phyloP scores from a whole-genome alignment of 108 stramenopile genomes.

The Craspedostauros australis region DNA sequence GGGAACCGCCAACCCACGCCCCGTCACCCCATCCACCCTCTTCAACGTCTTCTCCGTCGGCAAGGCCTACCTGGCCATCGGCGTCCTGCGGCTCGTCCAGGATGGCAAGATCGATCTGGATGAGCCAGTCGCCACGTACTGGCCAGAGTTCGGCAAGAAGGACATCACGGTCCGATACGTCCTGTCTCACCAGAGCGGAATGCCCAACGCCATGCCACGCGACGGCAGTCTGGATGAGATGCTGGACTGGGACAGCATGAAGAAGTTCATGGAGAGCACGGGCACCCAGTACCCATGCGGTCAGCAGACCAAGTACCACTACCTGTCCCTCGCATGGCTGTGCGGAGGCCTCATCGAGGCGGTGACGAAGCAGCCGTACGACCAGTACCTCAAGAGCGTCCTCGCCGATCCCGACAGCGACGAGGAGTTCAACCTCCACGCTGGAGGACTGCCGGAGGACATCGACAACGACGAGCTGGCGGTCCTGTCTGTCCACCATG shows the following conservation, averaged over 20 bases:
- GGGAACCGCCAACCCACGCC: conserved; percentile 8
- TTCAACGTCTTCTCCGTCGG: conserved; percentile 11
- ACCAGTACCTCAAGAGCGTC: neutral
- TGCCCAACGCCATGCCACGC: conserved; percentile 1
- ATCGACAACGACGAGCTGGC: neutral
- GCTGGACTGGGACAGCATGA: conserved; percentile 6
- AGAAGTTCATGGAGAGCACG: conserved; percentile 1
- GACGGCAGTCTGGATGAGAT: conserved; percentile 2
- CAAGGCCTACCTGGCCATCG: conserved; percentile 5
- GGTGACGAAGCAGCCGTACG: conserved; percentile 6
- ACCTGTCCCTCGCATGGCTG: conserved; percentile 10
- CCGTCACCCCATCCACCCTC: conserved; percentile 11
- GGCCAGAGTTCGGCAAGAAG: conserved; percentile 6
- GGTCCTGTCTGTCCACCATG: neutral
- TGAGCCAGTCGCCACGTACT: conserved; percentile 11
- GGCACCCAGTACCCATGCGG: conserved; percentile 4
- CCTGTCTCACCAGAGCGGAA: conserved; percentile 8
- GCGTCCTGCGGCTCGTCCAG: conserved; percentile 5
- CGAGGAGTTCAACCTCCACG: conserved; percentile 4
- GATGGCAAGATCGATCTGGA: conserved; percentile 4
- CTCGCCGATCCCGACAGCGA: neutral
- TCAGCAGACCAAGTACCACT: conserved; percentile 5
- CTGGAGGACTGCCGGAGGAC: neutral
- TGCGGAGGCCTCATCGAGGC: conserved; percentile 9
- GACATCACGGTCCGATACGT: conserved; percentile 5